Evolutionary conservation across 768 basidiomycete species (phyloP).

Genomic region (Collybia sp.): DNA sequence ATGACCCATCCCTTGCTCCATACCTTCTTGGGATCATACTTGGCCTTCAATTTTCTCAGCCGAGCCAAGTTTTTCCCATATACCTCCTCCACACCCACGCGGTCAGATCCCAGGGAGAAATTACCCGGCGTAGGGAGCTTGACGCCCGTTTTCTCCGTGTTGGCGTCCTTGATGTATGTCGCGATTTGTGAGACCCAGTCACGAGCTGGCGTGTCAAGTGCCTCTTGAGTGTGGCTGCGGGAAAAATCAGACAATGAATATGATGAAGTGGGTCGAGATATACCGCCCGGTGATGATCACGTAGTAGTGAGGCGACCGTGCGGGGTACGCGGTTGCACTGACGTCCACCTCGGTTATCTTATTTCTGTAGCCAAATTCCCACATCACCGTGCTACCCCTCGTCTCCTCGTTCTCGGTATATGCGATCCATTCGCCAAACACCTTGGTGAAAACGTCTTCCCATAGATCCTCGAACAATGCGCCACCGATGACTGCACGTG

Average conservation of each 20-base stretch:
- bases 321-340: conserved; percentile 6
- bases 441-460: conserved; percentile 10
- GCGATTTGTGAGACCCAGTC: neutral
- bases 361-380: conserved; percentile 12
- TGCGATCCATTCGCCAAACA: conserved; percentile 11
- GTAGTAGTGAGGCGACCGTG: conserved; percentile 6
- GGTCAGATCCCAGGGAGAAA: conserved; percentile 1
- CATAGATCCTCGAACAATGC: conserved; percentile 15
- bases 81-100: conserved; percentile 19
- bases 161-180: conserved; percentile 1
- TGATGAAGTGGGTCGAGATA: neutral
- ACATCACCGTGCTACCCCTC: conserved; percentile 9
- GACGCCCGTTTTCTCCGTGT: conserved; percentile 9
- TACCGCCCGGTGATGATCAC: conserved; percentile 7
- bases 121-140: too few species aligned
- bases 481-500: conserved; percentile 9
- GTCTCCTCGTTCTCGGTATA: conserved; percentile 14
- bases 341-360: conserved; percentile 9
- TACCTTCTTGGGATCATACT: conserved; percentile 25
- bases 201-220: conserved; percentile 2
- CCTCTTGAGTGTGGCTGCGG: neutral
- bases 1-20: conserved; percentile 20
- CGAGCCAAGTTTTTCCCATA: conserved; percentile 20
- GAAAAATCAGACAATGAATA: neutral
- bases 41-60: conserved; percentile 19